Evolutionary conservation across 352 stramenopile species (phyloP), one percentile per base, ranked within the genome.

Genomic region (Phytophthora cactorum): DNA sequence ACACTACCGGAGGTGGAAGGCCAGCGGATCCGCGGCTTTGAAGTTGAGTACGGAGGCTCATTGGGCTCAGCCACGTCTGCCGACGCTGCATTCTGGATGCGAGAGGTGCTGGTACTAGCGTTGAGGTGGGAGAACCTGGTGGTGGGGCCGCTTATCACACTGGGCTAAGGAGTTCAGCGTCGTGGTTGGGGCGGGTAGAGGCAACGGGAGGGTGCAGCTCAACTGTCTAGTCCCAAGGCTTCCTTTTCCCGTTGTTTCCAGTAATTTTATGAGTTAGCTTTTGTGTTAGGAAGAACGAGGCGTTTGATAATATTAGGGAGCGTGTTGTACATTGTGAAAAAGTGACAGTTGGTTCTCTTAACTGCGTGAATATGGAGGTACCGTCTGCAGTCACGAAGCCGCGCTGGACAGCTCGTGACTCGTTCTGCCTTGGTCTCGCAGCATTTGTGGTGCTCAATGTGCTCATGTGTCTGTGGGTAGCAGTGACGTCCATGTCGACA

Each of bases 81-180:
- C 0, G 79, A 88, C 50, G 75, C 75, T 5, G 74, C 77, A 44
- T 88, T 86, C 51, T 88, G 78, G 78, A 86, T 88, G 77, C 75
- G 75, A 6, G 77, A 88, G 36, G 79, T 88, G 58, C 58, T 88
- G 51, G 53, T 86, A 11, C 67, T 82, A 28, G 80, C 80, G 39
- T 58, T 88, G 50, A 66, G 77, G 8, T 88, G 80, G 75, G 75
- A 88, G 50, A 88, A 85, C 51, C 59, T 86, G 17, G 68, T 85
- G 11, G 69, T 88, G 8, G 79, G 77, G 5, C 79, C 79, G 41
- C 54, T 88, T 60, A 69, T 86, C 36, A 85, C 77, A 15, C 56
- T 84, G n/a, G 55, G 32, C 10, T 82, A 43, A 73, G n/a, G 54
- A 63, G 52, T 50, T 53, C 43, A 67, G 43, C 22, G 45, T 22